Percentiles rank a stretch among this genome's conserved stretches.
Evolutionary conservation across 106 monocot genomes (phyloP).

Genomic region (Cymbidium sinense): DNA sequence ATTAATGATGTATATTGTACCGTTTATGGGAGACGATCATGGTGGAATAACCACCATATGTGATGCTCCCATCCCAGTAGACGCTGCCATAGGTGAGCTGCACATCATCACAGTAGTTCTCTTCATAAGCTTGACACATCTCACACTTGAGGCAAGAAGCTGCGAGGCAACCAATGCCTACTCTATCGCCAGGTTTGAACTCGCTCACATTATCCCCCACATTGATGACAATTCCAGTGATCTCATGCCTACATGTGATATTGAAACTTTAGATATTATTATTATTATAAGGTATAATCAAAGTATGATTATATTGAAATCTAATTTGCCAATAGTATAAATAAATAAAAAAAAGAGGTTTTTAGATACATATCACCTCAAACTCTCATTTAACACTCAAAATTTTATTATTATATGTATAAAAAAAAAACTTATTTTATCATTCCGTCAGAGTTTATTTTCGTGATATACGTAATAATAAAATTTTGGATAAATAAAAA

Average conservation of each 20-base stretch:
- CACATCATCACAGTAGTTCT: slow-evolving; percentile 82
- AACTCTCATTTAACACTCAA: no score
- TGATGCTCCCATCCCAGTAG: slow-evolving; percentile 90
- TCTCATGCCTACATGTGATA: slow-evolving; percentile 58
- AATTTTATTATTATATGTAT: no score
- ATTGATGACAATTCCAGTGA: slow-evolving; percentile 68
- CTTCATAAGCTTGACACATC: slow-evolving; percentile 51
- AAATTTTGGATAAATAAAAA: no score
- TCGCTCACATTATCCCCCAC: slow-evolving; percentile 47
- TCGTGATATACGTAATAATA: no score
- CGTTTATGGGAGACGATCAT: slow-evolving; percentile 67
- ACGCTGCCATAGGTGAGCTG: slow-evolving; percentile 73
- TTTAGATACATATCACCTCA: no score
- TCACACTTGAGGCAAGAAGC: slow-evolving; percentile 75
- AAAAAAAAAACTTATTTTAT: no score
- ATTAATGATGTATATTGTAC: not conserved
- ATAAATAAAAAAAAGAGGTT: no score
- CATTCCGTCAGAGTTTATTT: no score
- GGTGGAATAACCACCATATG: slow-evolving; percentile 77
- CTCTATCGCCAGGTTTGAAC: slow-evolving; percentile 73
- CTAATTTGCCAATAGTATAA: no score
- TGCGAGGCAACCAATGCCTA: slow-evolving; percentile 65
- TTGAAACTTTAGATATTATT: no score
- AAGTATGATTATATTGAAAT: no score
- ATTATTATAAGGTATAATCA: no score